A percentile compares a stretch with the other conserved stretches of the same genome.
These are phyloP conservation scores for Tausonia pullulans DNA, from an alignment of 1,284 basidiomycete species.

Conservation along the genomic window DNA sequence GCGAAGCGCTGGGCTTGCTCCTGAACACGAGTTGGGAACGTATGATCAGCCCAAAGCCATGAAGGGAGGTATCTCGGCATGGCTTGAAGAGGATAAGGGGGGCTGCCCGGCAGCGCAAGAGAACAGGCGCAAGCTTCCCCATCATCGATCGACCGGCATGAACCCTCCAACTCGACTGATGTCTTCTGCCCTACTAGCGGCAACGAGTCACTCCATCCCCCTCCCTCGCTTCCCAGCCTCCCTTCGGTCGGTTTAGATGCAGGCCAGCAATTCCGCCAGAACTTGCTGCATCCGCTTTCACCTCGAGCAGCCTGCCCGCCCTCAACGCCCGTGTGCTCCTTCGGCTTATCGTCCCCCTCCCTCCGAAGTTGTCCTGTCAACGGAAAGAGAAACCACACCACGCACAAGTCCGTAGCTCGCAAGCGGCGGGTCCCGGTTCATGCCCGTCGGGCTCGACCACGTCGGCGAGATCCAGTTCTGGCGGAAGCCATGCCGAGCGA, in stretches of 20 bases:
- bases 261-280: slow-evolving; percentile 20
- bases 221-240: too few relatives aligned
- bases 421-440: slow-evolving; percentile 40
- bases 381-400: neutral
- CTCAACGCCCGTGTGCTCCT: neutral
- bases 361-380: neutral
- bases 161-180: neutral
- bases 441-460: slow-evolving; percentile 34
- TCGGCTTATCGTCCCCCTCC: neutral
- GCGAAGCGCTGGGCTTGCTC: slow-evolving; percentile 28
- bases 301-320: neutral
- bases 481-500: slow-evolving; percentile 36
- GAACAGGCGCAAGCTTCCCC: neutral
- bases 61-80: neutral
- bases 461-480: slow-evolving; percentile 32
- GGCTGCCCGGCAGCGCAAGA: neutral
- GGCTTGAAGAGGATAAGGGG: neutral
- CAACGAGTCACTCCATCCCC: too few relatives aligned
- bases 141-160: neutral
- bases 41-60: neutral
- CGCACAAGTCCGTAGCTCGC: slow-evolving; percentile 36
- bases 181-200: too few relatives aligned
- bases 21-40: neutral
- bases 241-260: too few relatives aligned
- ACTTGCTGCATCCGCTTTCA: slow-evolving; percentile 13